Percentiles rank a stretch among this genome's conserved stretches.
These are phyloP conservation scores for Fennellomyces sp. DNA, from an alignment of 371 early-diverging fungal species.

Conservation along the genomic window DNA sequence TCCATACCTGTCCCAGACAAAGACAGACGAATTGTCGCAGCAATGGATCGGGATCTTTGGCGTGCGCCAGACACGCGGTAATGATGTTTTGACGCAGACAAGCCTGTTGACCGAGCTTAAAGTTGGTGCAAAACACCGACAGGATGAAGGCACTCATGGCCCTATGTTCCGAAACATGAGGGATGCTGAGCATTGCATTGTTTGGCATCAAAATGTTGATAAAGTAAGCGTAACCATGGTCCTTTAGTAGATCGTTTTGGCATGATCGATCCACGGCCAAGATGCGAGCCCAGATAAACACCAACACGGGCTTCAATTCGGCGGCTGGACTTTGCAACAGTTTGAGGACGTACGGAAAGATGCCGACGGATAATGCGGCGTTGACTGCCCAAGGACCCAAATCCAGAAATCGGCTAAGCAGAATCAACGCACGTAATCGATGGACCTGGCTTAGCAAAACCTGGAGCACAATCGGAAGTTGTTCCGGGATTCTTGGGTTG, in stretches of 20 bases:
- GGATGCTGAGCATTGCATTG: slow-evolving; percentile 67
- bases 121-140: slow-evolving; percentile 86
- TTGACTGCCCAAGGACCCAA: slow-evolving; percentile 96
- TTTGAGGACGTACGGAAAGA: slow-evolving; percentile 96
- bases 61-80: slow-evolving; percentile 68
- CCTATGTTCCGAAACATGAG: slow-evolving; percentile 82
- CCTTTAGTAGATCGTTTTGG: slow-evolving; percentile 90
- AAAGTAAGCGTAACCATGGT: slow-evolving; percentile 93
- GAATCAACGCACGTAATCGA: slow-evolving; percentile 87
- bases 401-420: slow-evolving; percentile 91
- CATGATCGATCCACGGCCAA: slow-evolving; percentile 90
- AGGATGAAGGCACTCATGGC: slow-evolving; percentile 94
- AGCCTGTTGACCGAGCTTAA: slow-evolving; percentile 81
- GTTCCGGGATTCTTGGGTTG: slow-evolving; percentile 81
- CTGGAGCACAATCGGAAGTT: slow-evolving; percentile 95
- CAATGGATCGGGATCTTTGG: slow-evolving; percentile 70
- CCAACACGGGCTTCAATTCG: slow-evolving; percentile 91
- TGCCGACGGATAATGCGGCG: slow-evolving; percentile 92
- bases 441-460: slow-evolving; percentile 94
- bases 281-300: slow-evolving; percentile 96
- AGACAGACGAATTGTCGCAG: slow-evolving; percentile 92
- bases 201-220: slow-evolving; percentile 83
- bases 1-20: slow-evolving; percentile 87
- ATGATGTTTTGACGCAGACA: slow-evolving; percentile 78
- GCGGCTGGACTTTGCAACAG: slow-evolving; percentile 93